Base-by-base conservation (phyloP, 179 eudicot genomes). In the Amaranthus tricolor region DNA sequence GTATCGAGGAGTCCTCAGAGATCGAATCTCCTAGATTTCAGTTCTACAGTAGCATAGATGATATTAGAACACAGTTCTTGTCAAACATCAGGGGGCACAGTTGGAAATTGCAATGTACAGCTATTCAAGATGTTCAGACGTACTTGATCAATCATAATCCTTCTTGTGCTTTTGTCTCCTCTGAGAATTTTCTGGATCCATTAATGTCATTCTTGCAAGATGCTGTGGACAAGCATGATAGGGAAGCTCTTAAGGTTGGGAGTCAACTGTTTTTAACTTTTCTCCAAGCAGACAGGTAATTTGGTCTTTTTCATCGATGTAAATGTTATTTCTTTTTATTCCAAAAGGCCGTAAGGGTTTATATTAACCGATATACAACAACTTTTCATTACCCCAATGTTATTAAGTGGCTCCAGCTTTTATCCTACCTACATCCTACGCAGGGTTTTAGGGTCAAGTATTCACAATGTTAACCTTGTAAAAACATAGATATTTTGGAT, bases 71-170 rank as follows among this genome's bases (percentile, higher is more conserved):
- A 24, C 85, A 72, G 49, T 62, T 75, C 76, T 77, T 90, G 31
- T 75, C 82, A n/a, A 79, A 81, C 68, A 56, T 88, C 63, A 80
- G 82, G 60, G 78, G 68, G 44, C 91, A 88, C 82, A 82, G 93
- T 20, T 91, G 95, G 97, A 91, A 87, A 79, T 76, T 79, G 44
- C 91, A 87, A 51, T 83, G 88, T 70, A 63, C 59, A 73, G 85
- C 76, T 19, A 81, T 91, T 71, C 85, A 86, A 79, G 89, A 88
- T 75, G 77, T 86, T 43, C 72, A 78, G 51, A 70, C 48, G 68
- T 84, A 81, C 72, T 68, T 91, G 74, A 74, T 53, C 49, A 10
- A 77, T 57, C 78, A 80, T 63, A 78, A 82, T 48, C 82, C 86
- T 70, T 81, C 81, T 74, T 81, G 76, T 70, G 60, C 81, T 20